Base-by-base conservation (phyloP, 306 rosid species). In the Prosopis cineraria region DNA sequence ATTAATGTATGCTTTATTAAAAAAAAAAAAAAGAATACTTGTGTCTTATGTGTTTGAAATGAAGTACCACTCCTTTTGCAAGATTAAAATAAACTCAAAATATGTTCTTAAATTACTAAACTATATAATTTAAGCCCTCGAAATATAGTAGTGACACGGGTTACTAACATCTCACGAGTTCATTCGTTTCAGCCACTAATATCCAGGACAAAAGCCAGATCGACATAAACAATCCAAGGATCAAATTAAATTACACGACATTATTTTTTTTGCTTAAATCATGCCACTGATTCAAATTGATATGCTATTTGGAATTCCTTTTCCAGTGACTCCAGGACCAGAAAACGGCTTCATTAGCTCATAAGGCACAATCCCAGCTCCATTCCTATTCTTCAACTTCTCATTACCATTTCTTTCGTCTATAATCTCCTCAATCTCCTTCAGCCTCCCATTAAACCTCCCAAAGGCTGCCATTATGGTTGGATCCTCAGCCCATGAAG, bases 301-400 rank as follows among this genome's bases (percentile, higher is more conserved):
- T 37, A 86, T 34, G 44, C 89, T 86, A 41, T 80, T 83, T 68
- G 89, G 83, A 47, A 86, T 72, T 30, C 89, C 89, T 19, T 80
- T 83, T 25, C 85, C 87, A 24, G 89, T 86, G 9, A 86, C 75
- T 19, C 89, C 89, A 64, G 89, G 85, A 4, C 81, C 83, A 19
- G 89, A 86, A 64, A 80, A 79, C 14, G 89, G 89, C n/a, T 86
- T 86, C 89, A 86, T 62, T 17, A 63, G 59, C 76, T 86, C 89
- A 70, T 86, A 86, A 53, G 89, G 89, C 44, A 83, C 66, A 7
- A 86, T 19, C 8, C 89, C 89, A 69, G 79, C 89, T 25, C 89
- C 89, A 74, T 70, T 12, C 10, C 89, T 86, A 40, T 86, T 86
- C 40, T 72, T 80, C 58, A 83, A 7, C 25, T 69, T 37, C 56